Percentiles rank a stretch among this genome's conserved stretches.
Evolutionary conservation across 257 asterid genomes (phyloP).

Genomic region (Solanum verrucosum): DNA sequence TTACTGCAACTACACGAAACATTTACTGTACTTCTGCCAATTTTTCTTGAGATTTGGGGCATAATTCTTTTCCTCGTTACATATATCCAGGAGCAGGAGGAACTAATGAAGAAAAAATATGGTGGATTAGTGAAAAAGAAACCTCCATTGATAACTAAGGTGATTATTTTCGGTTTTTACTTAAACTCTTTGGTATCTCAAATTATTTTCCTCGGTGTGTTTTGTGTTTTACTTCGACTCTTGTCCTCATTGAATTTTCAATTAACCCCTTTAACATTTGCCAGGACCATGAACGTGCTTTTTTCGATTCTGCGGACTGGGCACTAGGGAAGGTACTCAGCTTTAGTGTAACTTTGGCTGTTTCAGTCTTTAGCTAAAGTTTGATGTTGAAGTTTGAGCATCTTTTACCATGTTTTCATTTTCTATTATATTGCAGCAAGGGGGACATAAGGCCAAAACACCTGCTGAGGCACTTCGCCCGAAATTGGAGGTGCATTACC

Average conservation of each 20-base stretch:
- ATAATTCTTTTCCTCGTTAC: background rate
- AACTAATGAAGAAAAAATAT: conserved; percentile 57
- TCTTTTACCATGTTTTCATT: background rate
- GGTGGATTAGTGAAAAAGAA: conserved; percentile 59
- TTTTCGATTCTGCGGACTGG: conserved; percentile 93
- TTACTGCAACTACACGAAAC: background rate
- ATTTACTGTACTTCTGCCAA: background rate
- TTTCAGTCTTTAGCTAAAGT: background rate
- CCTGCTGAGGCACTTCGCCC: conserved; percentile 75
- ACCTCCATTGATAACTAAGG: conserved; percentile 69
- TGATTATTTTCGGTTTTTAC: background rate
- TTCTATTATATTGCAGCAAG: conserved; percentile 25
- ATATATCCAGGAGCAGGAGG: conserved; percentile 65
- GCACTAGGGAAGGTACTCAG: conserved; percentile 62
- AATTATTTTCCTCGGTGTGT: background rate
- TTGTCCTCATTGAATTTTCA: background rate
- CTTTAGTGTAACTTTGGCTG: background rate
- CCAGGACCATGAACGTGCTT: conserved; percentile 83
- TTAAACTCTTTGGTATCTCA: background rate
- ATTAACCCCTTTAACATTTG: background rate
- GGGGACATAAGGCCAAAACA: conserved; percentile 62
- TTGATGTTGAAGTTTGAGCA: background rate
- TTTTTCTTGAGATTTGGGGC: background rate
- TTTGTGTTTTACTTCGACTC: background rate
- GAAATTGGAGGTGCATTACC: conserved; percentile 49